Base-by-base conservation (phyloP, 2,329 filamentous ascomycete genomes). In the Botrytis fabae region DNA sequence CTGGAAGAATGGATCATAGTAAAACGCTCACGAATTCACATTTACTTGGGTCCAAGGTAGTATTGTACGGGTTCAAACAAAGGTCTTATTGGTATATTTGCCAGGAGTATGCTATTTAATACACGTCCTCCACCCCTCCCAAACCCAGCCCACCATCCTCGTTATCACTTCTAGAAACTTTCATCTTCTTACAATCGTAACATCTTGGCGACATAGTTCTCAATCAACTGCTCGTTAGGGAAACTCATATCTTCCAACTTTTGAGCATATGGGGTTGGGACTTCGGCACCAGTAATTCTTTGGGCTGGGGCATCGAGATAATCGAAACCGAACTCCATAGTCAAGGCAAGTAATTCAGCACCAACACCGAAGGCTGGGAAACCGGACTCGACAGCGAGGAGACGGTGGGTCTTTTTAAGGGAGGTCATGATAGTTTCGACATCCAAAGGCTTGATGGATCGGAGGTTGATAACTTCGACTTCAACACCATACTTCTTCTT, bases 311-410 rank as follows among this genome's bases (percentile, higher is more conserved):
- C 94, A 81, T 98, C 91, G 77, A 99, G 92, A 86, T 97, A 98
- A 86, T 99, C 96, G 82, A 98, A 99, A 76, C 90, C 95, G 84
- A 98, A 99, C 86, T 99, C 96, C 92, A 97, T 97, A 76, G 94
- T 91, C 75, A 98, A 87, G 74, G 96, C 96, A 76, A 99, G 89
- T 80, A 99, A 94, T 86, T 99, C 96, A 73, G 95, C 89, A 74
- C 91, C 89, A 78, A 99, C 94, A 82, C 96, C 96, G 82, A 95
- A 99, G 80, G 93, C 93, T 76, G 96, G 96, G 90, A 95, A 99
- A 77, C 95, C 96, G 73, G 94, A 98, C 85, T 98, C 95, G 78
- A 99, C 94, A 60, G 90, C 91, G 83, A 99, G 88, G 76, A 99
- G 90, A 81, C 92, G 93, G 83, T 93, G 92, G 28, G 96, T 99